Percentiles rank a stretch among this genome's conserved stretches.
These are phyloP conservation scores for Phytopythium oedochilum DNA, from an alignment of 352 stramenopile genomes.

Conservation along the genomic window DNA sequence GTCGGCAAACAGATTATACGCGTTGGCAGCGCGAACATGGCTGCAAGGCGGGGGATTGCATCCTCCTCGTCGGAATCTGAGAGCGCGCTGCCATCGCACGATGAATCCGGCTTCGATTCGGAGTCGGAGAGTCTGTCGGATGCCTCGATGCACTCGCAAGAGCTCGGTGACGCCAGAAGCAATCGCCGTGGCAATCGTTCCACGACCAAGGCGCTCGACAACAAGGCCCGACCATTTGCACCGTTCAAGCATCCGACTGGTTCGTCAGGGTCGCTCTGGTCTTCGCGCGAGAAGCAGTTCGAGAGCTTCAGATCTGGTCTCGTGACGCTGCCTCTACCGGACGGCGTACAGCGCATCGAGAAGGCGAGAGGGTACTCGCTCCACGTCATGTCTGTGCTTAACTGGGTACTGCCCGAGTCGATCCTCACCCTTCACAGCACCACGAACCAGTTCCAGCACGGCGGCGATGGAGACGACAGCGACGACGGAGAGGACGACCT, in stretches of 20 bases:
- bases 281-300: slow-evolving; percentile 62
- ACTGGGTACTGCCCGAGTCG: slow-evolving; percentile 61
- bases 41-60: not conserved
- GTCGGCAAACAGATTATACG: not conserved
- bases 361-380: slow-evolving; percentile 61
- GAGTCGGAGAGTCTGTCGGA: not conserved
- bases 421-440: slow-evolving; percentile 15
- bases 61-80: slow-evolving; percentile 1
- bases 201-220: not conserved
- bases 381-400: slow-evolving; percentile 56
- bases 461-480: slow-evolving; percentile 22
- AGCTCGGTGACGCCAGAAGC: not conserved
- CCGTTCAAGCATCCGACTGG: slow-evolving; percentile 1
- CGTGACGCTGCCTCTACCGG: slow-evolving; percentile 62
- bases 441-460: not conserved
- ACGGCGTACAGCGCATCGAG: slow-evolving; percentile 38
- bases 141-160: not conserved
- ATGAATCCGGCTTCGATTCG: not conserved
- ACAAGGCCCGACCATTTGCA: not conserved
- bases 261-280: slow-evolving; percentile 39
- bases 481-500: slow-evolving; percentile 43
- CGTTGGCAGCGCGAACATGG: not conserved
- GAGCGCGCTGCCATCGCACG: not conserved
- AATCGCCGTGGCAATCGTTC: not conserved
- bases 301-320: slow-evolving; percentile 66